phyloP scores from a whole-genome alignment of 2,329 filamentous ascomycete genomes.

The Fusarium clavum region DNA sequence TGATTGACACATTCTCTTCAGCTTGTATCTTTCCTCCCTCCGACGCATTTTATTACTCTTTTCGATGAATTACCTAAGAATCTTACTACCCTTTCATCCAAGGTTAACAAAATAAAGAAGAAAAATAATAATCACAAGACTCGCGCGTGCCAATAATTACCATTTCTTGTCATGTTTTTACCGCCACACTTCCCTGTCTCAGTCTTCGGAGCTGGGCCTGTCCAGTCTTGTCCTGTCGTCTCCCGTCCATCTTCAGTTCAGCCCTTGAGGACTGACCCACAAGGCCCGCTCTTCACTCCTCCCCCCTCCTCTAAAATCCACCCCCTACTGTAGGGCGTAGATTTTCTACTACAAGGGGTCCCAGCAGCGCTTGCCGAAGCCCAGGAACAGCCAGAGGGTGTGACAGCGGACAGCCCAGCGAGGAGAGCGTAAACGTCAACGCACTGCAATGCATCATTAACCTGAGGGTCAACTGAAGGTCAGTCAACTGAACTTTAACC shows the following conservation, averaged over 20 bases:
- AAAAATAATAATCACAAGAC: conserved; percentile 4
- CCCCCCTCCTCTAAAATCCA: not conserved
- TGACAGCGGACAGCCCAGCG: conserved; percentile 10
- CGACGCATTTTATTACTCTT: conserved; percentile 23
- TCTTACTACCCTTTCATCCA: not conserved
- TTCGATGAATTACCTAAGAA: not conserved
- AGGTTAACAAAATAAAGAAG: not conserved
- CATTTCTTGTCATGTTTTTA: conserved; percentile 8
- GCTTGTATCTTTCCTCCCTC: not conserved
- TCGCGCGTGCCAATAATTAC: conserved; percentile 11
- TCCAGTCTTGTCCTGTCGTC: conserved; percentile 3
- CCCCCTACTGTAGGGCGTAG: conserved; percentile 12
- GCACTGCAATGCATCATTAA: conserved; percentile 10
- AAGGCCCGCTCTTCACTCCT: not conserved
- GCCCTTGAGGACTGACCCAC: not conserved
- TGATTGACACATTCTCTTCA: conserved; percentile 13
- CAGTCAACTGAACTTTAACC: conserved; percentile 22
- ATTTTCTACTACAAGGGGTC: conserved; percentile 19
- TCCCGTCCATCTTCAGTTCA: not conserved
- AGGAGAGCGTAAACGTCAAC: conserved; percentile 28
- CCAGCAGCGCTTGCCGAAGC: conserved; percentile 27
- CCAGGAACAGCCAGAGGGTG: conserved; percentile 33
- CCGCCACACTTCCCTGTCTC: conserved; percentile 17
- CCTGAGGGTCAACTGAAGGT: conserved; percentile 16
- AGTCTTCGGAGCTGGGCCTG: conserved; percentile 6